Evolutionary conservation across 495 filamentous ascomycete species (phyloP).

Genomic region (Penicillium cinerascens): DNA sequence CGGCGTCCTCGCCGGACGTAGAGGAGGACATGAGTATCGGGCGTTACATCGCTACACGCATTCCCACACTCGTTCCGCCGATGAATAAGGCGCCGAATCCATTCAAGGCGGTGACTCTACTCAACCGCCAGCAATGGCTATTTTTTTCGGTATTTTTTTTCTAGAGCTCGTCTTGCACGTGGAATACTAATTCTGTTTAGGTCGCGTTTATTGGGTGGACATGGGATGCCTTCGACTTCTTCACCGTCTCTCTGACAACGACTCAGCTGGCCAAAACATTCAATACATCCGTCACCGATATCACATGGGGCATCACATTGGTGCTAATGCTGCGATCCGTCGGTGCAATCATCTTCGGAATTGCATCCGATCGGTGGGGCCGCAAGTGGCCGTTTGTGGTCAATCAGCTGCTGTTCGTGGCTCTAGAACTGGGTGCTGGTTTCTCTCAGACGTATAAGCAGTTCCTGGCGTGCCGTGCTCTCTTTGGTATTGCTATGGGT

Average conservation of each 20-base stretch:
- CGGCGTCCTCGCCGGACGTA: constrained; percentile 19
- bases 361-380: constrained; percentile 78
- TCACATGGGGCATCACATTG: constrained; percentile 87
- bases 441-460: constrained; percentile 74
- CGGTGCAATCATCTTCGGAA: constrained; percentile 86
- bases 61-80: constrained; percentile 70
- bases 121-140: constrained; percentile 77
- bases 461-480: constrained; percentile 74
- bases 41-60: constrained; percentile 65
- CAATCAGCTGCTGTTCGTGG: constrained; percentile 79
- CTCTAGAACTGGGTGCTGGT: constrained; percentile 74
- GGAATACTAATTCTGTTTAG: constrained; percentile 5
- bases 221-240: constrained; percentile 91
- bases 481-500: constrained; percentile 90
- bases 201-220: constrained; percentile 68
- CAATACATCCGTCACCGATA: constrained; percentile 63
- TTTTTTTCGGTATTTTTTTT: constrained; percentile 63
- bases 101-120: constrained; percentile 60
- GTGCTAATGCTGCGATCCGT: constrained; percentile 84
- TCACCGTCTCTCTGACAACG: constrained; percentile 79
- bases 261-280: constrained; percentile 64
- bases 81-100: constrained; percentile 80
- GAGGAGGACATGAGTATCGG: constrained; percentile 51
- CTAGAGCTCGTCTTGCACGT: background rate
- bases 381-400: constrained; percentile 86